Conservation (phyloP, 2,329 filamentous ascomycete genomes). For the Alternaria incomplexa region DNA sequence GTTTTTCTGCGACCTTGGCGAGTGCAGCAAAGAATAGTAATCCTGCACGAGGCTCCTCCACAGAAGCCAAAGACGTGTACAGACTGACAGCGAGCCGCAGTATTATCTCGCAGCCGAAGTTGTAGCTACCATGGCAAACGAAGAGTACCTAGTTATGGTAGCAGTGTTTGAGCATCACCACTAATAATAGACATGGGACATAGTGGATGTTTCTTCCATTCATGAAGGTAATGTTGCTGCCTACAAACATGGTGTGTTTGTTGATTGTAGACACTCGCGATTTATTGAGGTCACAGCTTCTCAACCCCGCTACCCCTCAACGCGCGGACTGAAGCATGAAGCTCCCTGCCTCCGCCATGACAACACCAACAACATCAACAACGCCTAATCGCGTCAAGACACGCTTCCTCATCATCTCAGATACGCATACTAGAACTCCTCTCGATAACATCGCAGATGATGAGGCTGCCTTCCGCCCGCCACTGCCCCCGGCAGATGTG, state of each 20-base stretch:
- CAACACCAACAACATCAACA: not conserved
- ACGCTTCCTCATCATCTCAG: conserved; percentile 53
- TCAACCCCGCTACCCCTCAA: conserved; percentile 7
- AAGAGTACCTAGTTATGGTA: not conserved
- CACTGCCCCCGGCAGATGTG: conserved; percentile 60
- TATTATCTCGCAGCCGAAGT: not conserved
- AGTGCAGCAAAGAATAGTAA: not conserved
- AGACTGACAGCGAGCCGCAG: not conserved
- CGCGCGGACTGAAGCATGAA: not conserved
- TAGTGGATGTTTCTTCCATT: not conserved
- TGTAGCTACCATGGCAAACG: not conserved
- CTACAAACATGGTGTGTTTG: not conserved
- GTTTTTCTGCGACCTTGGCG: not conserved
- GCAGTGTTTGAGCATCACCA: not conserved
- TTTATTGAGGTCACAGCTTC: not conserved
- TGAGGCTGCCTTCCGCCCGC: conserved; percentile 36
- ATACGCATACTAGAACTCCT: conserved; percentile 46
- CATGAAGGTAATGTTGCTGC: not conserved
- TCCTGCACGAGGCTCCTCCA: not conserved
- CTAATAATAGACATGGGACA: not conserved
- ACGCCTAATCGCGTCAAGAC: conserved; percentile 38
- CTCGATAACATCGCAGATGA: conserved; percentile 11
- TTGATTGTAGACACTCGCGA: not conserved
- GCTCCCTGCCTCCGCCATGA: conserved; percentile 19
- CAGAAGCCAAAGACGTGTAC: not conserved